Evolutionary conservation across 495 filamentous ascomycete species (phyloP), one percentile per base, ranked within the genome.

Genomic region (Tuber microsphaerosporum): DNA sequence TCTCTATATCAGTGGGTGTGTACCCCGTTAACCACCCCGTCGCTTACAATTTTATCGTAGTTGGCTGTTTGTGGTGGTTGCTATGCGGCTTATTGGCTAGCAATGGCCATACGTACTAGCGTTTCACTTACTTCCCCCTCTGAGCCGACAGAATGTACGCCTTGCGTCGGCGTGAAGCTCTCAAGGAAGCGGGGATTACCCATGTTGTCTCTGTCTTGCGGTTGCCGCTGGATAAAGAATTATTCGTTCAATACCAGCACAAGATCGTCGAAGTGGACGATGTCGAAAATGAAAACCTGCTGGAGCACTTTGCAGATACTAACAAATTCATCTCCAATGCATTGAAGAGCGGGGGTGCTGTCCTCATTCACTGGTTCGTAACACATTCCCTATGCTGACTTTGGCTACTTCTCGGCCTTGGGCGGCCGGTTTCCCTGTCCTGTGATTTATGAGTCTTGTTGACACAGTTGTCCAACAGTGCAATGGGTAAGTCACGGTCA

Each of bases 401-500:
- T n/a, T 70, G 45, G 31, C 31, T 48, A 19, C 26, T 39, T 65
- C 31, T n/a, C 46, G 70, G 51, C 19, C 34, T 41, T 22, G 7
- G 43, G 22, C 26, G 43, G n/a, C 48, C 39, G 65, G 65, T 75
- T 12, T 73, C n/a, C 31, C 20, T 70, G 70, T 68, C 22, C 72
- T 19, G n/a, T 17, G 10, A 56, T 56, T 39, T 26, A 71, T 39
- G 22, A n/a, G 72, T 41, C 75, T 44, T 65, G 45, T 71, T 72
- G 46, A 73, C 70, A 75, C 70, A 75, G 65, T 42, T 34, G 20
- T 74, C 86, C 75, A 84, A 85, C 84, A 97, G 95, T 88, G 94
- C 93, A 44, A 97, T 97, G 93, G 95, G 95, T 45, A 94, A 94
- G 85, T 97, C 93, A 72, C 92, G 95, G 71, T 97, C 94, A 37